Conservation (phyloP, 2,329 filamentous ascomycete genomes). For the Scopulariopsis brevicaulis region DNA sequence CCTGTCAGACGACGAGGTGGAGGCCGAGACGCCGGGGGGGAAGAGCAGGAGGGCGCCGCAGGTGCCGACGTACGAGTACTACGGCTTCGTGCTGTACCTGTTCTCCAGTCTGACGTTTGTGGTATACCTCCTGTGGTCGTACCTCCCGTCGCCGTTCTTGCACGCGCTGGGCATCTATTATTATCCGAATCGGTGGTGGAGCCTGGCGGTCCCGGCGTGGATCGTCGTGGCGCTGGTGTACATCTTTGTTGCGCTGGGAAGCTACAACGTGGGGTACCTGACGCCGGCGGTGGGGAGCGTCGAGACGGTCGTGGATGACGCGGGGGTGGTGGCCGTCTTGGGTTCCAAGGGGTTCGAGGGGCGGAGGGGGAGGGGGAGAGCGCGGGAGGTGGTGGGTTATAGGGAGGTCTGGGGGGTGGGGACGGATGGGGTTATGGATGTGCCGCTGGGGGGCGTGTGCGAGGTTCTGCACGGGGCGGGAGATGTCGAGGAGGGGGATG, state of each 20-base stretch:
- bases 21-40: constrained; percentile 58
- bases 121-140: constrained; percentile 69
- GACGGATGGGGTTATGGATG: constrained; percentile 95
- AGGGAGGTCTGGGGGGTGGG: constrained; percentile 77
- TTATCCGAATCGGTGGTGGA: constrained; percentile 98
- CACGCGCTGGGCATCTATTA: constrained; percentile 92
- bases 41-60: constrained; percentile 80
- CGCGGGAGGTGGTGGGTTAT: constrained; percentile 51
- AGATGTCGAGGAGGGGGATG: constrained; percentile 8
- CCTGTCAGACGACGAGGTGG: constrained; percentile 70
- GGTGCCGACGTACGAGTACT: constrained; percentile 99
- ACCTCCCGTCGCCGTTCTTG: constrained; percentile 82
- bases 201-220: constrained; percentile 81
- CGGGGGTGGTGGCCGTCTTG: constrained; percentile 73
- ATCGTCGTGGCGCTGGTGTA: constrained; percentile 81
- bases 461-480: constrained; percentile 74
- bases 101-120: constrained; percentile 75
- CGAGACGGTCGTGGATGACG: constrained; percentile 87
- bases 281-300: constrained; percentile 70
- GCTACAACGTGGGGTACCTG: constrained; percentile 82
- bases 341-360: constrained; percentile 53
- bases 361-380: constrained; percentile 16
- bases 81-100: constrained; percentile 94
- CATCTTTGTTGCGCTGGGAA: constrained; percentile 85
- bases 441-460: constrained; percentile 88